Percentiles rank a stretch among this genome's conserved stretches.
Evolutionary conservation across 495 filamentous ascomycete species (phyloP).

Genomic region (Hypoxylon subgilvum): DNA sequence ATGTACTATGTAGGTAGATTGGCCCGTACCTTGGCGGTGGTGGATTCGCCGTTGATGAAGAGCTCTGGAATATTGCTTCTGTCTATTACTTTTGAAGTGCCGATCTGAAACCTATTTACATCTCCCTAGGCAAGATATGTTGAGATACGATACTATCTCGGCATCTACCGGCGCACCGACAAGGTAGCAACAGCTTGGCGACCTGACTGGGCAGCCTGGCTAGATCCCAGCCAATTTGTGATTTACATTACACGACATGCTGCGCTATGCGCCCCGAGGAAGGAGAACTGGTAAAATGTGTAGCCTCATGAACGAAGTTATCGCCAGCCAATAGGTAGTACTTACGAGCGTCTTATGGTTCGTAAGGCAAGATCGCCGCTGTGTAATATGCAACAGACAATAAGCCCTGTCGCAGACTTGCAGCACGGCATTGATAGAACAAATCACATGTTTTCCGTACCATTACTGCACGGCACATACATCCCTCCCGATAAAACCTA

Average conservation of each 20-base stretch:
- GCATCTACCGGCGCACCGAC: no score
- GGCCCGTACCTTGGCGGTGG: no score
- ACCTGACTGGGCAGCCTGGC: conserved; percentile 14
- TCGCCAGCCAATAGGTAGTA: conserved; percentile 26
- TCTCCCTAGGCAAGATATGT: not conserved
- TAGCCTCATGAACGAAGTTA: conserved; percentile 10
- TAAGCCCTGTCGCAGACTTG: conserved; percentile 1
- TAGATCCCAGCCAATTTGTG: conserved; percentile 7
- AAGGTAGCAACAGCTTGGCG: conserved; percentile 11
- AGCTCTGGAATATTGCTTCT: no score
- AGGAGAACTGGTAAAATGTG: not conserved
- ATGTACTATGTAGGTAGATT: no score
- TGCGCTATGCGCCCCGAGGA: conserved; percentile 16
- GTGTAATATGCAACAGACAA: conserved; percentile 9
- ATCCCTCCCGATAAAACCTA: conserved; percentile 1
- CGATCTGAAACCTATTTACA: no score
- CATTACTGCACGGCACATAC: conserved; percentile 19
- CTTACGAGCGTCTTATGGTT: conserved; percentile 6
- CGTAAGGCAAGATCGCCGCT: conserved; percentile 6
- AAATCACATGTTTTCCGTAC: conserved; percentile 25
- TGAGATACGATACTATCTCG: conserved; percentile 4
- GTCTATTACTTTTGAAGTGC: no score
- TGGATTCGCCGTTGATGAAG: no score
- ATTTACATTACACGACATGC: conserved; percentile 25
- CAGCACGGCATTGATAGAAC: not conserved